Evolutionary conservation across 495 filamentous ascomycete genomes (phyloP).

Genomic region (Tetracladium setigerum): DNA sequence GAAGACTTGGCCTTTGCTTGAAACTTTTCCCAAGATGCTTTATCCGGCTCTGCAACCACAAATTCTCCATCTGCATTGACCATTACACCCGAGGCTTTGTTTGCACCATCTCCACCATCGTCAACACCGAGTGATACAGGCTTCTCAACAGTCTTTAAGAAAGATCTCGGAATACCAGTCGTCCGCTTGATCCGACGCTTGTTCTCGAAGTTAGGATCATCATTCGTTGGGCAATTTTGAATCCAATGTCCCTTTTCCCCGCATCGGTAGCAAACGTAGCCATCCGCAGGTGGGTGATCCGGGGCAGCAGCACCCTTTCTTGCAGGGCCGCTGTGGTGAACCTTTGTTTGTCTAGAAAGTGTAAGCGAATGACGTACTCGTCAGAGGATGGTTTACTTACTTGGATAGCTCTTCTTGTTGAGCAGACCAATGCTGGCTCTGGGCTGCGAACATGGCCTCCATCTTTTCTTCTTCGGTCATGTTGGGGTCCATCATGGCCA

Average conservation of each 20-base stretch:
- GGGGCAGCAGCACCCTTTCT: constrained; percentile 68
- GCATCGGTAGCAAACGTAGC: constrained; percentile 97
- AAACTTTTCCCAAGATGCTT: constrained; percentile 91
- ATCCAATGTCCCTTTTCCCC: constrained; percentile 99
- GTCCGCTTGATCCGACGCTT: constrained; percentile 87
- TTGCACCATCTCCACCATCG: constrained; percentile 65
- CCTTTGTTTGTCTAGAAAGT: constrained; percentile 39
- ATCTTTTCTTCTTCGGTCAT: constrained; percentile 89
- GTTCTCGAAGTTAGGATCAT: constrained; percentile 90
- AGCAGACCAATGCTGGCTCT: constrained; percentile 77
- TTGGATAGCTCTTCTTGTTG: constrained; percentile 89
- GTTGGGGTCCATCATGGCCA: constrained; percentile 56
- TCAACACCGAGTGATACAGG: constrained; percentile 65
- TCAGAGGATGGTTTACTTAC: constrained; percentile 45
- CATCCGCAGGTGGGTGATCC: constrained; percentile 81
- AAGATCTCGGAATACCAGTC: constrained; percentile 89
- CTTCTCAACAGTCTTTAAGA: constrained; percentile 90
- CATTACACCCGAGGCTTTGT: constrained; percentile 82
- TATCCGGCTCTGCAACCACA: constrained; percentile 90
- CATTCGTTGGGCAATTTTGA: constrained; percentile 91
- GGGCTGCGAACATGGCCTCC: constrained; percentile 77
- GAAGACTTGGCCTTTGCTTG: constrained; percentile 87
- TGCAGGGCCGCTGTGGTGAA: constrained; percentile 39
- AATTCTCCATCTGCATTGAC: constrained; percentile 95
- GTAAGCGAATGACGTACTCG: constrained; percentile 28